Conservation (phyloP, 176 grass and related monocot genomes). For the Thalia dealbata region DNA sequence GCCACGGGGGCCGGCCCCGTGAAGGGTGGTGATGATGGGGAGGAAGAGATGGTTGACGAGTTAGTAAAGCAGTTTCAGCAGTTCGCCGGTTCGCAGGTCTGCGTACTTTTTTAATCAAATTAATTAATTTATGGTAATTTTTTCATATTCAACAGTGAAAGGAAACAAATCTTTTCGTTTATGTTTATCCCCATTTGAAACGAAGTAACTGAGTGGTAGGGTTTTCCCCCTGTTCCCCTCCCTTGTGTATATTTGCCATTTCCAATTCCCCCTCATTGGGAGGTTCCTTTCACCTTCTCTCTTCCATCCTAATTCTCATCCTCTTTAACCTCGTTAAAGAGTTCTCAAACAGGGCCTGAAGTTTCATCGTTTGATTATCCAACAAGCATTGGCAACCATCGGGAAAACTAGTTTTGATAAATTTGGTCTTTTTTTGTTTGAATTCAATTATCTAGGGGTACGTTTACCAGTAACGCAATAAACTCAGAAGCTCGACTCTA, state of each 20-base stretch:
- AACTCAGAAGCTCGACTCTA: too few species aligned
- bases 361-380: background rate
- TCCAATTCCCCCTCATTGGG: too few species aligned
- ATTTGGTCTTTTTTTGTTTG: background rate
- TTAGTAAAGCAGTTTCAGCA: slow-evolving; percentile 99
- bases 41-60: slow-evolving; percentile 91
- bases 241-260: too few species aligned
- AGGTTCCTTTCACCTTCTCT: too few species aligned
- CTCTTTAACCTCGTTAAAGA: too few species aligned
- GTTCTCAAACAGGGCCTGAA: too few species aligned
- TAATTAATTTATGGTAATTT: background rate
- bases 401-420: background rate
- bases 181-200: too few species aligned
- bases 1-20: slow-evolving; percentile 26
- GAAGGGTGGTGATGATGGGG: slow-evolving; percentile 23
- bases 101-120: background rate
- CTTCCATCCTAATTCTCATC: too few species aligned
- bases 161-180: background rate
- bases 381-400: background rate
- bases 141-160: background rate
- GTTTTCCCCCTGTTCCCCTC: too few species aligned
- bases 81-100: slow-evolving; percentile 70
- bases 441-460: background rate
- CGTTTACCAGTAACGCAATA: background rate
- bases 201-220: too few species aligned